These are phyloP conservation scores for Scenedesmus sp. DNA, from an alignment of 163 green algal species.

Conservation along the genomic window DNA sequence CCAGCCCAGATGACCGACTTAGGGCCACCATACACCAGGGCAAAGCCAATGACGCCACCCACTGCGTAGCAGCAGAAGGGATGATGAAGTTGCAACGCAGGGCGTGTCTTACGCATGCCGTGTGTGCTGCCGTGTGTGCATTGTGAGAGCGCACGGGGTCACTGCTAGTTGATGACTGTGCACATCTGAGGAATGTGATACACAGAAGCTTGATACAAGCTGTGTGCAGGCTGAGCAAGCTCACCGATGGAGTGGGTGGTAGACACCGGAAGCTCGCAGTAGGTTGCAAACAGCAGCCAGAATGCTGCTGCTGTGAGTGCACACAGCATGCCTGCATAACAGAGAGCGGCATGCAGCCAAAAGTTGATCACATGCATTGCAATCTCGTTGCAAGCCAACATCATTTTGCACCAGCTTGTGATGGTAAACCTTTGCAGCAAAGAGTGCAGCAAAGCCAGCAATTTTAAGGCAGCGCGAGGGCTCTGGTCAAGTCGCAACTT, in stretches of 20 bases:
- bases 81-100: background rate
- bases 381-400: background rate
- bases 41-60: slow-evolving; percentile 65
- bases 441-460: no score
- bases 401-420: background rate
- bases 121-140: no score
- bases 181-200: no score
- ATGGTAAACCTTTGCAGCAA: no score
- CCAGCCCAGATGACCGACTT: slow-evolving; percentile 66
- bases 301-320: slow-evolving; percentile 57
- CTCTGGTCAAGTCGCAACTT: no score
- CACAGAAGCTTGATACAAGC: no score
- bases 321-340: slow-evolving; percentile 63
- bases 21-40: slow-evolving; percentile 60
- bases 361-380: background rate
- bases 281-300: slow-evolving; percentile 66
- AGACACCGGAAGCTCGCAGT: slow-evolving; percentile 64
- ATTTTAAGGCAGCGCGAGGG: no score
- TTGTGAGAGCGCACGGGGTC: no score
- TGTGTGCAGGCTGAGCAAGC: background rate
- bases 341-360: background rate
- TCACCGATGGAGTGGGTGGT: slow-evolving; percentile 68
- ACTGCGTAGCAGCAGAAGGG: slow-evolving; percentile 20
- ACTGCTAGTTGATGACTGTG: no score
- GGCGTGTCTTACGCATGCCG: no score